Base-by-base conservation (phyloP, 768 basidiomycete genomes). In the Mycena maculata region DNA sequence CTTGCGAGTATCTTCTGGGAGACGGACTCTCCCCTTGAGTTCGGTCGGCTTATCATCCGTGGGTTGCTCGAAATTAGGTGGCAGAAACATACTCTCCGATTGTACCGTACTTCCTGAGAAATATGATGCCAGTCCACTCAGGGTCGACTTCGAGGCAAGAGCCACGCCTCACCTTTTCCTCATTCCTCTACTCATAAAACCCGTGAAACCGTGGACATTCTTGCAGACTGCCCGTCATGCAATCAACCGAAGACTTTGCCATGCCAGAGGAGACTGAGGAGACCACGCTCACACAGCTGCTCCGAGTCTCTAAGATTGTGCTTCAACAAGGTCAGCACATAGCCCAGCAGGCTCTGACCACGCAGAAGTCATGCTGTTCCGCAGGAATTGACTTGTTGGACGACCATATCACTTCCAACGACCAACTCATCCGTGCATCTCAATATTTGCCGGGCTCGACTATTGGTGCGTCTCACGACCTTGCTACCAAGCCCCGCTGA, bases 361-460 rank as follows among this genome's bases (percentile, higher is more conserved):
- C 38, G 36, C 16, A 36, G n/a, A 49, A 38, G 30, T 65, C 41
- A 69, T 31, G 22, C 23, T 25, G n/a, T n/a, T 47, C 25, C 18
- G 7, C 38, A 71, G 69, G 69, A 27, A 53, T 94, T 23, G 90
- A 92, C 71, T 79, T 95, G 44, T 76, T 94, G 57, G 87, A 91
- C 74, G 85, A 89, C 53, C 80, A 87, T 67, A 81, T 95, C 56
- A 85, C 83, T 16, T 83, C 86, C 13, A 90, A 95, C 72, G 86
- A 87, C 18, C 92, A 94, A 75, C 85, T 95, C 57, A 86, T n/a
- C 83, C 15, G 82, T 83, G 18, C 82, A 85, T 60, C 93, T n/a
- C 85, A 87, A 74, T 89, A 86, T 72, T 83, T 95, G 56, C 92
- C 93, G n/a, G 94, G 94, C 18, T 94, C 93, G 12, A 94, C 94